Percentiles rank a stretch among this genome's conserved stretches.
Conservation (phyloP, 257 asterid species). For the Cordia subcordata region DNA sequence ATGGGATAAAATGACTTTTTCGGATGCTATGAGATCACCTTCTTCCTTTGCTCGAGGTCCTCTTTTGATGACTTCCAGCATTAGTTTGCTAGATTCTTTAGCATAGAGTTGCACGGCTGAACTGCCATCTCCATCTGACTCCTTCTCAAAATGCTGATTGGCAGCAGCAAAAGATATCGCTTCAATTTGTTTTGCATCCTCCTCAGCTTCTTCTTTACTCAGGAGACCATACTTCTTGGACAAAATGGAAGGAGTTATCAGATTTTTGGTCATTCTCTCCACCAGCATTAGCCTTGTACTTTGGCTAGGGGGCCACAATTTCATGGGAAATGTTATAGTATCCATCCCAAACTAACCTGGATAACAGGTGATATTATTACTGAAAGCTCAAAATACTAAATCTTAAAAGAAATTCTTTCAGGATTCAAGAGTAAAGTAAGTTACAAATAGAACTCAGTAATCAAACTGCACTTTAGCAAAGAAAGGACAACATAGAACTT, state of each 20-base stretch:
- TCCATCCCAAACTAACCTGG: slow-evolving; percentile 56
- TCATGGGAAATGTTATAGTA: slow-evolving; percentile 37
- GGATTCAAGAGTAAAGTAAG: no score
- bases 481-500: no score
- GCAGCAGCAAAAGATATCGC: slow-evolving; percentile 61
- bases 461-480: no score
- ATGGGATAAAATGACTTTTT: slow-evolving; percentile 36
- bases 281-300: slow-evolving; percentile 66
- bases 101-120: slow-evolving; percentile 87
- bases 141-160: slow-evolving; percentile 63
- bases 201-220: slow-evolving; percentile 72
- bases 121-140: slow-evolving; percentile 84
- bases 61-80: slow-evolving; percentile 78
- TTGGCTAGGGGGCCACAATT: slow-evolving; percentile 83
- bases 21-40: slow-evolving; percentile 35
- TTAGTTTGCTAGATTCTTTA: slow-evolving; percentile 83
- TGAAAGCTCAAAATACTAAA: not conserved
- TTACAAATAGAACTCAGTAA: no score
- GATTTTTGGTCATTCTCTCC: slow-evolving; percentile 74
- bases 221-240: slow-evolving; percentile 75
- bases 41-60: slow-evolving; percentile 54
- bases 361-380: slow-evolving; percentile 5
- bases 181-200: slow-evolving; percentile 75
- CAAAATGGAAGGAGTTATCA: slow-evolving; percentile 69
- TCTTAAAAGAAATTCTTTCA: no score